phyloP scores from a whole-genome alignment of 192 early-diverging fungal species.

The Backusella australiensis region DNA sequence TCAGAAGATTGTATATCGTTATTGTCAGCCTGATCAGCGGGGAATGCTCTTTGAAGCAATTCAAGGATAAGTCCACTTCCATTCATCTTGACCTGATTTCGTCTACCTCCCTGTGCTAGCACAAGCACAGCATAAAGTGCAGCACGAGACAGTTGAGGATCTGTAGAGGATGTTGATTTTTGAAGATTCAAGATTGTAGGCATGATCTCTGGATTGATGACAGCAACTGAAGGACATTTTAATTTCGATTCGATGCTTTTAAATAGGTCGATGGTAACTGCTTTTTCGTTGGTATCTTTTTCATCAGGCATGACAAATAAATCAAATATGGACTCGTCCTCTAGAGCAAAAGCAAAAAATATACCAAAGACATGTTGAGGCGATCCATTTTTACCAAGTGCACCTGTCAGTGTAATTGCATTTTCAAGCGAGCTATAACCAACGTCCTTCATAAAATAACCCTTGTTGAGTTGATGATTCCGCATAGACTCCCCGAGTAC shows the following conservation, averaged over 20 bases:
- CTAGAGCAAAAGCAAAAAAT: conserved; percentile 53
- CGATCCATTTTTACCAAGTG: conserved; percentile 39
- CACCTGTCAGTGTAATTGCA: conserved; percentile 52
- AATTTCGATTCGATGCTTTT: conserved; percentile 15
- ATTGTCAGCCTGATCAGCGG: neutral
- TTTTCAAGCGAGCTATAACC: conserved; percentile 55
- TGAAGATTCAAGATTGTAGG: conserved; percentile 36
- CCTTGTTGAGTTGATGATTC: conserved; percentile 44
- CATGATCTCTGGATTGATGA: conserved; percentile 35
- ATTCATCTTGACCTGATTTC: conserved; percentile 56
- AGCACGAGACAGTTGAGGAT: conserved; percentile 23
- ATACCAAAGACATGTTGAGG: conserved; percentile 53
- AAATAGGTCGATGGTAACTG: neutral
- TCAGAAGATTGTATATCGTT: conserved; percentile 10
- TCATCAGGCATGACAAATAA: conserved; percentile 38
- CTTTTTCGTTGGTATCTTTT: conserved; percentile 2
- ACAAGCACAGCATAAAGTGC: conserved; percentile 41
- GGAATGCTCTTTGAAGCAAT: conserved; percentile 37
- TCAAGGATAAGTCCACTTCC: conserved; percentile 47
- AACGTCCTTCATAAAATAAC: conserved; percentile 50
- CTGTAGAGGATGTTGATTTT: neutral
- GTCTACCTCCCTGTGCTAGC: conserved; percentile 44
- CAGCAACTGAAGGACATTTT: conserved; percentile 6
- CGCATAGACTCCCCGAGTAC: conserved; percentile 56
- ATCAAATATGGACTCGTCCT: conserved; percentile 42